Conservation (phyloP, 768 basidiomycete genomes). For the Leucosporidium creatinivorum region DNA sequence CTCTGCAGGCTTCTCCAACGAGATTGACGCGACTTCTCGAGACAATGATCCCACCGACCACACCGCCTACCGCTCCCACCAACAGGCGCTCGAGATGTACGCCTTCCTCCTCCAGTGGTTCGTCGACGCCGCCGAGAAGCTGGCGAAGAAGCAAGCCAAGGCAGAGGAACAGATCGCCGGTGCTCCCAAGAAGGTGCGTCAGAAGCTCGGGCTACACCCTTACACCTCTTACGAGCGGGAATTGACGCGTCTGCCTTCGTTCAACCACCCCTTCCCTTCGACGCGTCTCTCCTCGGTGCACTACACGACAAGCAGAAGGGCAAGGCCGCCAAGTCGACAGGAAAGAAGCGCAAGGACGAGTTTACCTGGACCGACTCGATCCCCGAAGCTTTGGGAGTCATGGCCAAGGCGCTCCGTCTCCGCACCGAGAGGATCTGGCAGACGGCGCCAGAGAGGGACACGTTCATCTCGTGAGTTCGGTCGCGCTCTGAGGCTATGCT, state of each 20-base stretch:
- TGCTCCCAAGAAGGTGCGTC: constrained; percentile 37
- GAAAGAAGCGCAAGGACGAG: constrained; percentile 23
- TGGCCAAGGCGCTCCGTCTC: constrained; percentile 63
- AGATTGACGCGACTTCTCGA: constrained; percentile 62
- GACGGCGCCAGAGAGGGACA: constrained; percentile 74
- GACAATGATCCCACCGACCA: constrained; percentile 59
- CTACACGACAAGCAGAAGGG: background rate
- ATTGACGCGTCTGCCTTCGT: background rate
- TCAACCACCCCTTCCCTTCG: background rate
- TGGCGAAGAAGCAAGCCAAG: constrained; percentile 50
- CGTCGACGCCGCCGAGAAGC: constrained; percentile 68
- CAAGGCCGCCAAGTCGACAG: constrained; percentile 12
- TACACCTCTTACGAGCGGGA: background rate
- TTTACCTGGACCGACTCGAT: constrained; percentile 80
- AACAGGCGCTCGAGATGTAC: constrained; percentile 75
- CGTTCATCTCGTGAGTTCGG: constrained; percentile 65
- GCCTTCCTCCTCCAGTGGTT: constrained; percentile 92
- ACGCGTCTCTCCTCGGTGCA: no score
- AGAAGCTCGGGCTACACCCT: no score
- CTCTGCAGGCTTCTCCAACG: constrained; percentile 50
- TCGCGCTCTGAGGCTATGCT: background rate
- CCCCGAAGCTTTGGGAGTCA: constrained; percentile 58
- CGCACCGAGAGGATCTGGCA: constrained; percentile 80
- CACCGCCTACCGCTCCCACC: constrained; percentile 62
- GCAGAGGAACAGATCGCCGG: constrained; percentile 41